Evolutionary conservation across 331 rosid species (phyloP).

Genomic region (Pyracantha coccinea): DNA sequence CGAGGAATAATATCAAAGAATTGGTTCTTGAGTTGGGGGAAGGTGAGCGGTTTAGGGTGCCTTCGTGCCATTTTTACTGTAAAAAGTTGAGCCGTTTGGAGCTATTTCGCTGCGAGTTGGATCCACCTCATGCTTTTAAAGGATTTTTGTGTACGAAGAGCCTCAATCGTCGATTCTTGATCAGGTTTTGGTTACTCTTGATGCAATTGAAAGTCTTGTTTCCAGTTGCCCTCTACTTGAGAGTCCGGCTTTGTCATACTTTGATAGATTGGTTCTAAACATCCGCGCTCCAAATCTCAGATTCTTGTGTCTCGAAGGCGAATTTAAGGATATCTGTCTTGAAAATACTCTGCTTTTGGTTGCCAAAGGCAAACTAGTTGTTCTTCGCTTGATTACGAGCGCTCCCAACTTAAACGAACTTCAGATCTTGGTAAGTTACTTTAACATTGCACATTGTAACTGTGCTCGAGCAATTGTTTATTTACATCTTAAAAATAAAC

Average conservation of each 20-base stretch:
- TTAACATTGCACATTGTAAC: too few species aligned
- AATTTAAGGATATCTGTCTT: slow-evolving; percentile 64
- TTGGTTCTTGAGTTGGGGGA: slow-evolving; percentile 62
- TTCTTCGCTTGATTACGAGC: slow-evolving; percentile 70
- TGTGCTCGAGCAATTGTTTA: too few species aligned
- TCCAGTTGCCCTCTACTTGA: slow-evolving; percentile 66
- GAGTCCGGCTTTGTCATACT: slow-evolving; percentile 53
- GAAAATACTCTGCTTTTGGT: slow-evolving; percentile 64
- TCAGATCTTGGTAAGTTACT: slow-evolving; percentile 64
- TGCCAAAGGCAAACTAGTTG: slow-evolving; percentile 61
- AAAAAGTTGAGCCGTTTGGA: slow-evolving; percentile 57
- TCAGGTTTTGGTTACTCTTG: slow-evolving; percentile 58
- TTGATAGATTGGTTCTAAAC: slow-evolving; percentile 54
- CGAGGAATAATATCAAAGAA: slow-evolving; percentile 68
- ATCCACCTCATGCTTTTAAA: slow-evolving; percentile 54
- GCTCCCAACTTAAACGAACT: slow-evolving; percentile 74
- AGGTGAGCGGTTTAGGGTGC: slow-evolving; percentile 63
- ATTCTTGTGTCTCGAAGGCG: slow-evolving; percentile 74
- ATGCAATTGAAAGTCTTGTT: slow-evolving; percentile 67
- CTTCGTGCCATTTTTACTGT: slow-evolving; percentile 68
- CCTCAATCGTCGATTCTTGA: slow-evolving; percentile 47
- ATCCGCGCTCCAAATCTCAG: slow-evolving; percentile 75
- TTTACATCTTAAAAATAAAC: not conserved
- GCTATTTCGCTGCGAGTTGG: slow-evolving; percentile 66
- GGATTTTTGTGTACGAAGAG: slow-evolving; percentile 57